Evolutionary conservation across 164 flowering plant species (phyloP).

Genomic region (Warburgia ugandensis): DNA sequence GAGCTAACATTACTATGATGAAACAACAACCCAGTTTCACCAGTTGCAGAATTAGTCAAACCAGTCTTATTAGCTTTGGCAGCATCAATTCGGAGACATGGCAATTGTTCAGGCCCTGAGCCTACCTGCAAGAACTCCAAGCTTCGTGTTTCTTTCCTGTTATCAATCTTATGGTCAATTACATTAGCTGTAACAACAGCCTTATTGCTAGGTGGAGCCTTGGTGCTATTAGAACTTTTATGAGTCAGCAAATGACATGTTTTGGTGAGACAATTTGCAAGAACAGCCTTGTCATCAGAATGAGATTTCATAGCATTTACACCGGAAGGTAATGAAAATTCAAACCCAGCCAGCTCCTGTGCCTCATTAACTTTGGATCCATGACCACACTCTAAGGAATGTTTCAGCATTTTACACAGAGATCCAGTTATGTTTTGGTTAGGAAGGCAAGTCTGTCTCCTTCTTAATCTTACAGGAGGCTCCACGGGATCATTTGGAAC

Average conservation of each 20-base stretch:
- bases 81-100: no score
- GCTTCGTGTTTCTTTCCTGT: neutral
- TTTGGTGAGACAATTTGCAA: neutral
- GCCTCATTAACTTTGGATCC: neutral
- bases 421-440: neutral
- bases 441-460: neutral
- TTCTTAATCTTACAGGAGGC: neutral
- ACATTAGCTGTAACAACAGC: neutral
- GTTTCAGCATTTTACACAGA: neutral
- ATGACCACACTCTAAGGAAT: neutral
- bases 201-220: neutral
- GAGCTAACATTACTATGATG: no score
- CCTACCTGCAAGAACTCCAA: neutral
- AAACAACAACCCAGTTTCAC: no score
- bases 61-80: no score
- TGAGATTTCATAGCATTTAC: neutral
- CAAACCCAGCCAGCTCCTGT: neutral
- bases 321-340: slow-evolving; percentile 1
- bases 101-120: neutral
- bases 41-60: no score
- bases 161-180: neutral
- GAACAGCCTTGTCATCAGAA: neutral
- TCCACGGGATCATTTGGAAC: neutral
- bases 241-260: neutral
- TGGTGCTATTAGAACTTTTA: neutral